These are phyloP conservation scores for Drosera spatulata DNA, from an alignment of 179 eudicot species.

Conservation along the genomic window DNA sequence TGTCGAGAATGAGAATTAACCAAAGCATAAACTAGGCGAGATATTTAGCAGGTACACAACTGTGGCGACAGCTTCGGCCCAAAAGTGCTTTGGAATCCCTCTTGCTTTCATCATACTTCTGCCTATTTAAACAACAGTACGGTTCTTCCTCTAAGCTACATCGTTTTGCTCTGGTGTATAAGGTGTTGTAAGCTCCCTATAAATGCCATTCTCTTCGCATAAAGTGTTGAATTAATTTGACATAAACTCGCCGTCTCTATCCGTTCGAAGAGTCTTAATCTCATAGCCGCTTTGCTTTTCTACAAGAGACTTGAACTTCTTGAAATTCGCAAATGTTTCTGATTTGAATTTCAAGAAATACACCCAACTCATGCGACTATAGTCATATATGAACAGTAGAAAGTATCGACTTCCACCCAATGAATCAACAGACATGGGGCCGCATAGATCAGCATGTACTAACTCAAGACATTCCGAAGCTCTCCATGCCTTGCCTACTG, in stretches of 20 bases:
- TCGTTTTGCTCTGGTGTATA: no score
- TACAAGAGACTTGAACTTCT: background rate
- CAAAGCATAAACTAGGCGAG: background rate
- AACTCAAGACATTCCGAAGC: background rate
- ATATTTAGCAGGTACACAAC: no score
- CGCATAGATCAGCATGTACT: background rate
- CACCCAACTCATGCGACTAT: no score
- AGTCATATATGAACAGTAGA: no score
- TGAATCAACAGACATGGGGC: background rate
- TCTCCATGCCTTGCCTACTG: background rate
- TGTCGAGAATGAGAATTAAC: background rate
- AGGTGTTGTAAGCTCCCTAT: no score
- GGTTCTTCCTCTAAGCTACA: no score
- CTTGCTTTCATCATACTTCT: no score
- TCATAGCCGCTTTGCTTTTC: background rate
- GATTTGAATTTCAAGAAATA: no score
- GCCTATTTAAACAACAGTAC: no score
- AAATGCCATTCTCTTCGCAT: background rate
- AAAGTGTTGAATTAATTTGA: background rate
- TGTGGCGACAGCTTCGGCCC: background rate
- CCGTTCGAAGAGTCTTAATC: background rate
- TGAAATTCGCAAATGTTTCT: no score
- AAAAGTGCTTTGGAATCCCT: no score
- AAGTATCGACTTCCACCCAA: background rate
- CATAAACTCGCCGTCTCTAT: no score